Conservation (phyloP, 2,329 filamentous ascomycete species). For the Coniochaeta sp. region DNA sequence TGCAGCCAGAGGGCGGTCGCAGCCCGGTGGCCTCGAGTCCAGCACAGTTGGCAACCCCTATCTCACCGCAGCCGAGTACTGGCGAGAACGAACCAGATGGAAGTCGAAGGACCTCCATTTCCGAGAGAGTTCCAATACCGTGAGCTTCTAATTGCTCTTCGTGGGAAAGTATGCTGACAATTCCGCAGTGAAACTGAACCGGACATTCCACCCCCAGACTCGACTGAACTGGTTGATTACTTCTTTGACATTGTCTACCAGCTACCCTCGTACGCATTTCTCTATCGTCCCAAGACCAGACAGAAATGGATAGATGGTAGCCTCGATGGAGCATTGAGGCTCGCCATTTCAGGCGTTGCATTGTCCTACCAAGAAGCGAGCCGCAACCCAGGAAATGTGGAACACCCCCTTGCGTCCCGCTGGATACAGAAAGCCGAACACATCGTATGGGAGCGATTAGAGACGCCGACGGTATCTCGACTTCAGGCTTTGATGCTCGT, state of each 20-base stretch:
- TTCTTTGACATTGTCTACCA: slow-evolving; percentile 23
- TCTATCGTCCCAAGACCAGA: slow-evolving; percentile 23
- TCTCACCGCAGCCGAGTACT: slow-evolving; percentile 1
- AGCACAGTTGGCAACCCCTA: neutral
- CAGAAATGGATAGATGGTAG: slow-evolving; percentile 19
- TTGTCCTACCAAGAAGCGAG: slow-evolving; percentile 17
- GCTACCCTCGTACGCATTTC: slow-evolving; percentile 24
- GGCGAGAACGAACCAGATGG: neutral
- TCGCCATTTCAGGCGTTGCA: slow-evolving; percentile 24
- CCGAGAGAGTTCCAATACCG: neutral
- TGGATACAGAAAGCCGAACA: slow-evolving; percentile 24
- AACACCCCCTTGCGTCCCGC: slow-evolving; percentile 12
- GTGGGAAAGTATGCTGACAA: neutral
- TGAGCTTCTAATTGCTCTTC: neutral
- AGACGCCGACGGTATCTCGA: slow-evolving; percentile 22
- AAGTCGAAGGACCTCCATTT: neutral
- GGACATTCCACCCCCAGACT: slow-evolving; percentile 2
- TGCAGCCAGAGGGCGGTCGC: neutral
- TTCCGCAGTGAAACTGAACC: slow-evolving; percentile 2
- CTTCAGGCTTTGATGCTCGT: slow-evolving; percentile 23
- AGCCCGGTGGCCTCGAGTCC: neutral
- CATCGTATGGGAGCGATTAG: slow-evolving; percentile 21
- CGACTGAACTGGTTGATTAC: slow-evolving; percentile 14
- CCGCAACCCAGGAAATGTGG: slow-evolving; percentile 6
- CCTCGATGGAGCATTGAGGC: slow-evolving; percentile 20